phyloP scores from a whole-genome alignment of 164 flowering plant species.

The Dillenia turbinata region DNA sequence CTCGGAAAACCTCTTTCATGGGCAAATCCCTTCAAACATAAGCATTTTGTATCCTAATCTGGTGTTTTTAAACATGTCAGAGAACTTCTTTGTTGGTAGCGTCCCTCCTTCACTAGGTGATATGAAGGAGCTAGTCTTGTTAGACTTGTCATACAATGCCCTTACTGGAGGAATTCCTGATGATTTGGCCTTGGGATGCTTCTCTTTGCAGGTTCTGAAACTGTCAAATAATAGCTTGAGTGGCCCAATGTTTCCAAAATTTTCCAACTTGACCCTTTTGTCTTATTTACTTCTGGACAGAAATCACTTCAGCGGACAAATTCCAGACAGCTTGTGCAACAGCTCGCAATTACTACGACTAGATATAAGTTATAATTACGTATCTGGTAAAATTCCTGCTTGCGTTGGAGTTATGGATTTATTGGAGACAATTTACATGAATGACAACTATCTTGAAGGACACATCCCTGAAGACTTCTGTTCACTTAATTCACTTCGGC shows the following conservation, averaged over 20 bases:
- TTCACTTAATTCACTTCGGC: background rate
- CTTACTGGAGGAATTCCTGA: background rate
- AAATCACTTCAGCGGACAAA: background rate
- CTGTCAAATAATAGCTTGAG: slow-evolving; percentile 1
- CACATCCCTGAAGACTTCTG: background rate
- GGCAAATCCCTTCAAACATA: background rate
- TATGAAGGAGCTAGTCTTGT: background rate
- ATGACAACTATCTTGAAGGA: background rate
- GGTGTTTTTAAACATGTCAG: background rate
- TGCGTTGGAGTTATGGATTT: slow-evolving; percentile 2
- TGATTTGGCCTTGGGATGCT: background rate
- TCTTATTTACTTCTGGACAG: background rate
- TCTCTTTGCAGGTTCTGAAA: background rate
- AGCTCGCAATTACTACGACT: background rate
- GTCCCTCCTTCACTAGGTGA: slow-evolving; percentile 2
- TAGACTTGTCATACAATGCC: slow-evolving; percentile 1
- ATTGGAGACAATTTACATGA: background rate
- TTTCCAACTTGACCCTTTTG: background rate
- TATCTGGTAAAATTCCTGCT: slow-evolving; percentile 4
- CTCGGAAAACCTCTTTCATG: slow-evolving; percentile 8
- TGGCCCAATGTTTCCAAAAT: slow-evolving; percentile 1
- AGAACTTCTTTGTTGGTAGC: background rate
- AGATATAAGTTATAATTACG: background rate
- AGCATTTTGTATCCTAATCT: background rate
- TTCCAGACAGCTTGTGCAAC: slow-evolving; percentile 1